These are phyloP conservation scores for Arxiozyma telluris DNA, from an alignment of 1,139 yeast species.

Conservation along the genomic window DNA sequence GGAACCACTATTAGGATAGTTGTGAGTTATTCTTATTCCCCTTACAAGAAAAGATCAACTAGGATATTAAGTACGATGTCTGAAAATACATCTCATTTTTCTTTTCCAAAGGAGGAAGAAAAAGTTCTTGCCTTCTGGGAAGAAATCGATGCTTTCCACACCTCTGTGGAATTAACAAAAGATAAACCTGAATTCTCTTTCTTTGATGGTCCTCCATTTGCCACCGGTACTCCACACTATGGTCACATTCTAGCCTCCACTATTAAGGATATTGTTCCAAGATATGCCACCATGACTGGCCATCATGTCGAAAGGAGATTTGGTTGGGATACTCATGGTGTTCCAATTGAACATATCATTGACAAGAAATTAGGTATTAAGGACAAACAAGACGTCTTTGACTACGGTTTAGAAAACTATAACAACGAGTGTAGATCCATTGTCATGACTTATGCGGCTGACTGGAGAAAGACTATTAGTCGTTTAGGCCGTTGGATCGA, in stretches of 20 bases:
- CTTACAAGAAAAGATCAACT: neutral
- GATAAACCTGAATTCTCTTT: slow-evolving; percentile 84
- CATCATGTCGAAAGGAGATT: slow-evolving; percentile 92
- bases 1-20: too few species aligned
- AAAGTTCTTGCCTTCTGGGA: slow-evolving; percentile 74
- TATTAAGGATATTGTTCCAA: slow-evolving; percentile 91
- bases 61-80: slow-evolving; percentile 15
- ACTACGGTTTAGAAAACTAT: slow-evolving; percentile 87
- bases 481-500: slow-evolving; percentile 99
- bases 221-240: slow-evolving; percentile 98
- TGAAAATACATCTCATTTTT: slow-evolving; percentile 29
- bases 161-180: slow-evolving; percentile 72
- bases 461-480: slow-evolving; percentile 88
- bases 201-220: slow-evolving; percentile 99
- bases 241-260: slow-evolving; percentile 97
- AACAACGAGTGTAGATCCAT: slow-evolving; percentile 91
- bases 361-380: slow-evolving; percentile 94
- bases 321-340: slow-evolving; percentile 99
- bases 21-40: neutral
- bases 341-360: slow-evolving; percentile 96
- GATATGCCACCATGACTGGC: slow-evolving; percentile 97
- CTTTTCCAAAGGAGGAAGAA: slow-evolving; percentile 84
- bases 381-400: slow-evolving; percentile 89
- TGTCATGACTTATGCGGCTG: slow-evolving; percentile 93
- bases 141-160: slow-evolving; percentile 85